Evolutionary conservation across 306 rosid species (phyloP), one percentile per base, ranked within the genome.

Genomic region (Casuarina glauca): DNA sequence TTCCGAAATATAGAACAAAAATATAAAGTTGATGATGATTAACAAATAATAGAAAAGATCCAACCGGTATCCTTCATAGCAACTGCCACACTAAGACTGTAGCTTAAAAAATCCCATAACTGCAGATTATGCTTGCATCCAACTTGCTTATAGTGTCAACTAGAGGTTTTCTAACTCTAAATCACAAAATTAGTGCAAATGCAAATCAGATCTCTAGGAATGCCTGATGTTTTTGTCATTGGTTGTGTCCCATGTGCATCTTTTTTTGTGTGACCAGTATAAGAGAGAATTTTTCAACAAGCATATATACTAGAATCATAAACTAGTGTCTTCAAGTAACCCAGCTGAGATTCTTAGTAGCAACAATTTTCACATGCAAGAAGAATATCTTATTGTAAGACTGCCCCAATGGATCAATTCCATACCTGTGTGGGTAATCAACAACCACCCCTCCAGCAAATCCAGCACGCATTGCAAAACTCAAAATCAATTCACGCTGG

Each of bases 391-490:
- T 44, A 5, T 49, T 57, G 13, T 15, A 48, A 73, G 61, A 6
- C 32, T 71, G 43, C 44, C 69, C 69, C 42, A 74, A 42, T 38
- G 68, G 32, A 58, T 58, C 16, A 12, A 10, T 32, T 67, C 26
- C 73, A 69, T 81, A 95, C 99, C 99, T 95, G 87, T 93, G 93
- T 45, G 99, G 99, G 80, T 15, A 95, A 85, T 95, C 99, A 51
- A 95, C 96, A 12, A 95, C 97, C 32, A 93, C 79, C 41, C 97
- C 97, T 76, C 99, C 99, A 32, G 92, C 82, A 87, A 95, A 95
- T 82, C 99, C 99, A 80, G 97, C 96, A 32, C 82, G 87, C 97
- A 95, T 93, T 60, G 97, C 99, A 72, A 84, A 88, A 73, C 76
- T 84, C 82, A 95, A 76, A 78, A 91, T 95, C 87, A 95, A 86